Evolutionary conservation across 106 monocot genomes (phyloP).

Genomic region (Dioscorea zingiberensis): DNA sequence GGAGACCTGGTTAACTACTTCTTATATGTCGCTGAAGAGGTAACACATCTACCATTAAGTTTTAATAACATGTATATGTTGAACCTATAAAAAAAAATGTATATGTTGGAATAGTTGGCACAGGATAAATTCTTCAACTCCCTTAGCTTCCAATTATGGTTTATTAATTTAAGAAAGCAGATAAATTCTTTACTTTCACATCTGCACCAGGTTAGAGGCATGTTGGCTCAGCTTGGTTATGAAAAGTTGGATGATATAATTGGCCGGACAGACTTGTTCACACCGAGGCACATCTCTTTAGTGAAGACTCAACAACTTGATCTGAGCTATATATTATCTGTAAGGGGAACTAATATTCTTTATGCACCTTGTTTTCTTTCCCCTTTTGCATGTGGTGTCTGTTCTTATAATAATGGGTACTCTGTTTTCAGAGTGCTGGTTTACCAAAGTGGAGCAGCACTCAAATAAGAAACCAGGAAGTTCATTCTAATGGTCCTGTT

Average conservation of each 20-base stretch:
- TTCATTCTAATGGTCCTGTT: constrained; percentile 87
- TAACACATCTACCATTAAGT: constrained; percentile 9
- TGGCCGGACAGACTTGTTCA: constrained; percentile 78
- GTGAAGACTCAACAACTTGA: constrained; percentile 89
- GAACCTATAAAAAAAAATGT: too few species aligned
- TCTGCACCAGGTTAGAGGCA: constrained; percentile 67
- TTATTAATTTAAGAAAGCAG: not conserved
- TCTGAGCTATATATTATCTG: constrained; percentile 82
- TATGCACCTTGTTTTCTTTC: not conserved
- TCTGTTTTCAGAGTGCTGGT: constrained; percentile 55
- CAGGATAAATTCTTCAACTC: too few species aligned
- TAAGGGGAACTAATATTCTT: constrained; percentile 12
- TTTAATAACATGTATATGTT: too few species aligned
- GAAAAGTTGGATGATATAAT: constrained; percentile 98
- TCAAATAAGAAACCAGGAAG: constrained; percentile 76
- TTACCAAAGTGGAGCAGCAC: constrained; percentile 83
- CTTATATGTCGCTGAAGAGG: constrained; percentile 97
- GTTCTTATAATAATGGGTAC: not conserved
- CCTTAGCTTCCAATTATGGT: too few species aligned
- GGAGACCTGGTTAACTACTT: constrained; percentile 98
- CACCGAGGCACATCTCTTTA: constrained; percentile 61
- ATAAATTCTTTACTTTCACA: not conserved
- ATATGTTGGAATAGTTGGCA: not conserved
- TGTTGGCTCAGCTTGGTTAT: constrained; percentile 80
- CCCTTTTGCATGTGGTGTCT: not conserved